phyloP scores from a whole-genome alignment of 1,139 yeast genomes.

The Blastobotrys proliferans region DNA sequence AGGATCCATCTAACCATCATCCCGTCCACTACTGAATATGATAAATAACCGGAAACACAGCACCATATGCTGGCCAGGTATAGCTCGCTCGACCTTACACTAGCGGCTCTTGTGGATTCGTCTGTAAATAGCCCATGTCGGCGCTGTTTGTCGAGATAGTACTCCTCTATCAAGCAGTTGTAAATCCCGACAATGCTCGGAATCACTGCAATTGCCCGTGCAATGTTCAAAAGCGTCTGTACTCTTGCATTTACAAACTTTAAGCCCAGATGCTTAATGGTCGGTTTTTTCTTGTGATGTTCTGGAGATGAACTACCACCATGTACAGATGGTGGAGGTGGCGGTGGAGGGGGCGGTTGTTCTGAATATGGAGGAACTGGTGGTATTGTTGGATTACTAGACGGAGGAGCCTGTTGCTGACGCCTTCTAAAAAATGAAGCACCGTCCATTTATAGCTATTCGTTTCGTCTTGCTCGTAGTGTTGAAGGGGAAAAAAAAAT shows the following conservation, averaged over 20 bases:
- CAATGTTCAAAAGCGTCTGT: constrained; percentile 54
- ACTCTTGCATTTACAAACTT: constrained; percentile 69
- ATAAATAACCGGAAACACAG: constrained; percentile 76
- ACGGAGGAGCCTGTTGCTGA: too few species aligned
- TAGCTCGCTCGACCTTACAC: constrained; percentile 38
- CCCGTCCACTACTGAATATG: constrained; percentile 83
- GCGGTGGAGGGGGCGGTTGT: constrained; percentile 3
- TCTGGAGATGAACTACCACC: too few species aligned
- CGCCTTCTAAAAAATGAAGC: too few species aligned
- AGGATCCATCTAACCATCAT: constrained; percentile 90
- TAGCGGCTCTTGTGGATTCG: constrained; percentile 28
- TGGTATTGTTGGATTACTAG: too few species aligned
- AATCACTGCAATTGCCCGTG: constrained; percentile 58
- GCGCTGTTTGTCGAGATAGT: too few species aligned
- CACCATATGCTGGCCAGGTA: constrained; percentile 45
- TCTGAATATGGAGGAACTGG: too few species aligned
- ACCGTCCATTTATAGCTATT: too few species aligned
- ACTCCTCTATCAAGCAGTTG: constrained; percentile 51
- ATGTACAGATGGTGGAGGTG: constrained; percentile 2
- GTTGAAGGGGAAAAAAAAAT: too few species aligned
- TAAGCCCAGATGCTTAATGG: constrained; percentile 55
- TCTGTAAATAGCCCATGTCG: constrained; percentile 26
- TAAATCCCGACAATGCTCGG: constrained; percentile 59
- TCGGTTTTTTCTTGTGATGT: constrained; percentile 5
- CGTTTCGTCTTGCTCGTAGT: too few species aligned